phyloP scores from a whole-genome alignment of 2,329 filamentous ascomycete genomes.

The Phaeosphaeriaceae sp. region DNA sequence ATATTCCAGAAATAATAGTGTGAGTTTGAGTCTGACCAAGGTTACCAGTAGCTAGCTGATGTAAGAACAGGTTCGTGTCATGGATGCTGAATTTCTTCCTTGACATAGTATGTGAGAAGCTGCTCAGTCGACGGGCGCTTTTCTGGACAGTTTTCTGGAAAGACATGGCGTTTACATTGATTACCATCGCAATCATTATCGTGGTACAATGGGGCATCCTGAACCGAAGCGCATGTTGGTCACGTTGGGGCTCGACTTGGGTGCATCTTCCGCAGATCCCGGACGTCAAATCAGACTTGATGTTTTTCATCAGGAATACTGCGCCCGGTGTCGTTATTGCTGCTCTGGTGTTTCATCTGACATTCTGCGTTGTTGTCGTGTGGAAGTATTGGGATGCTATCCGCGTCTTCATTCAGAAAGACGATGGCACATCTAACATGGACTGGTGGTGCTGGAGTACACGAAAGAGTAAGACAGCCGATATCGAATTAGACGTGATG shows the following conservation, averaged over 20 bases:
- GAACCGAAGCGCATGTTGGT: constrained; percentile 27
- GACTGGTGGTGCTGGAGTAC: constrained; percentile 3
- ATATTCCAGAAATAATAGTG: constrained; percentile 25
- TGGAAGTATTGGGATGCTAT: constrained; percentile 26
- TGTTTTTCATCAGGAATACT: constrained; percentile 19
- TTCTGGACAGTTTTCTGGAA: constrained; percentile 27
- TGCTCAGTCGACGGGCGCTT: not conserved
- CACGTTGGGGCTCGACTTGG: constrained; percentile 18
- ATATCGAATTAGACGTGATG: not conserved
- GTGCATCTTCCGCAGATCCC: constrained; percentile 22
- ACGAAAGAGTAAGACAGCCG: not conserved
- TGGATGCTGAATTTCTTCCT: constrained; percentile 20
- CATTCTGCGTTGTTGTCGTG: constrained; percentile 18
- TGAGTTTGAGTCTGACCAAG: constrained; percentile 6
- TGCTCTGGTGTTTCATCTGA: constrained; percentile 24
- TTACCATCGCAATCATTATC: constrained; percentile 16
- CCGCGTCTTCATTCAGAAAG: constrained; percentile 25
- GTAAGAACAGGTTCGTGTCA: constrained; percentile 11
- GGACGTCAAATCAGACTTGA: constrained; percentile 17
- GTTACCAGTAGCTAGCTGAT: not conserved
- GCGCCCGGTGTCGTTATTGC: constrained; percentile 20
- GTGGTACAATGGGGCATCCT: constrained; percentile 27
- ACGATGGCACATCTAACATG: constrained; percentile 21
- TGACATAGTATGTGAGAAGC: constrained; percentile 17
- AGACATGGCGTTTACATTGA: constrained; percentile 17